A percentile compares a stretch with the other conserved stretches of the same genome.
These are phyloP conservation scores for Bipolaris victoriae DNA, from an alignment of 2,329 filamentous ascomycete species.

Conservation along the genomic window DNA sequence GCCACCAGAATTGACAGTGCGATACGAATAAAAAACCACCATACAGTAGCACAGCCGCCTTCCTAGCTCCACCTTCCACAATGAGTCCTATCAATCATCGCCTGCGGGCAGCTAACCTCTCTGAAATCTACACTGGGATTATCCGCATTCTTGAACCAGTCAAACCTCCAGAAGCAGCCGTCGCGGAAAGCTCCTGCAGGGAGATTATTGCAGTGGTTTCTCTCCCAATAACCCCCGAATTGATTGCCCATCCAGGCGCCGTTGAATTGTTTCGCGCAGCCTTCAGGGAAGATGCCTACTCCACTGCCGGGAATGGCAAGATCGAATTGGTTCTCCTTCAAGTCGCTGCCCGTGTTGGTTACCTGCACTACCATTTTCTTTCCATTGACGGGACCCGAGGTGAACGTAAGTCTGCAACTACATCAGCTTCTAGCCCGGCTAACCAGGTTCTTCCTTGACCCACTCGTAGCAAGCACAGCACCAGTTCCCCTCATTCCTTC, in stretches of 20 bases:
- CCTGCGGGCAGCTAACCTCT: neutral
- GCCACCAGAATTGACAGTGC: too few species aligned
- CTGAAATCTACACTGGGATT: slow-evolving; percentile 57
- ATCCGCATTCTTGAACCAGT: slow-evolving; percentile 66
- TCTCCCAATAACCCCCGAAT: slow-evolving; percentile 63
- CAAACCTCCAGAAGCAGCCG: slow-evolving; percentile 68
- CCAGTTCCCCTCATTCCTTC: slow-evolving; percentile 61
- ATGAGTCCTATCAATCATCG: neutral
- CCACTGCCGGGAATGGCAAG: slow-evolving; percentile 47
- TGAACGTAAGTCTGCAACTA: slow-evolving; percentile 59
- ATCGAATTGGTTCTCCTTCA: slow-evolving; percentile 46
- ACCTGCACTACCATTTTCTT: slow-evolving; percentile 69
- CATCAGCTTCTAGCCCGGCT: slow-evolving; percentile 6
- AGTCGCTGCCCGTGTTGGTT: slow-evolving; percentile 62
- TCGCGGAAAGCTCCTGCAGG: slow-evolving; percentile 58
- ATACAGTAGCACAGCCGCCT: too few species aligned
- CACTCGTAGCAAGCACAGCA: slow-evolving; percentile 70
- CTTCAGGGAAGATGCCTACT: slow-evolving; percentile 38
- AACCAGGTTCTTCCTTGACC: neutral
- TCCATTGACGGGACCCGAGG: slow-evolving; percentile 60
- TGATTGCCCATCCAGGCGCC: slow-evolving; percentile 59
- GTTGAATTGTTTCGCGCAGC: slow-evolving; percentile 56
- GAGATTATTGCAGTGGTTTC: slow-evolving; percentile 60
- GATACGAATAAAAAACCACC: too few species aligned
- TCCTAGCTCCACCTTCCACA: neutral